Conservation (phyloP, 306 rosid genomes). For the Trifolium pratense region DNA sequence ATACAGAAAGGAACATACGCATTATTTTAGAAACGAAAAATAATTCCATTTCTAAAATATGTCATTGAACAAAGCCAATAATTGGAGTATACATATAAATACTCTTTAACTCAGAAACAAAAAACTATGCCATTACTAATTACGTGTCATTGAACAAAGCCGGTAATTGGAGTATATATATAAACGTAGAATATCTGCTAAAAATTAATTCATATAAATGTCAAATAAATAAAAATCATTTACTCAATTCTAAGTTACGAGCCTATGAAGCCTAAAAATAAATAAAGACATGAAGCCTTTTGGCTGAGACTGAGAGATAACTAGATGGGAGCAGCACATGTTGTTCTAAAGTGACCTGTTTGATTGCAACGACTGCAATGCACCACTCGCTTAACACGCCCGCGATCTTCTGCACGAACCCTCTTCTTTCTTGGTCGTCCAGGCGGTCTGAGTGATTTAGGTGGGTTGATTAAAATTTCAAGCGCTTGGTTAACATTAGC, state of each 20-base stretch:
- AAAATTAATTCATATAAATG: conserved; percentile 47
- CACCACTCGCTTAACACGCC: conserved; percentile 84
- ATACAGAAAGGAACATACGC: not conserved
- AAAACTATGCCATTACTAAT: not conserved
- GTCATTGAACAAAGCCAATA: conserved; percentile 32
- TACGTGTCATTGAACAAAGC: conserved; percentile 19
- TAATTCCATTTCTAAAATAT: not conserved
- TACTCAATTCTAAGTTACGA: conserved; percentile 50
- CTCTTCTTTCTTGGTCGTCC: conserved; percentile 87
- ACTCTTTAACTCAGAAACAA: not conserved
- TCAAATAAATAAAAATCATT: conserved; percentile 38
- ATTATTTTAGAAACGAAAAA: conserved; percentile 15
- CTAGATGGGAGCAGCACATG: conserved; percentile 87
- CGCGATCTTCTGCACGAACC: conserved; percentile 87
- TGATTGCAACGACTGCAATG: conserved; percentile 95
- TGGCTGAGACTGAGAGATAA: conserved; percentile 35
- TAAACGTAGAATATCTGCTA: conserved; percentile 45
- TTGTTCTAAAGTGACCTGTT: conserved; percentile 88
- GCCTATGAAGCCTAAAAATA: conserved; percentile 45
- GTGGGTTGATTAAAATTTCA: conserved; percentile 68
- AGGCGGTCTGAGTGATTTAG: conserved; percentile 82
- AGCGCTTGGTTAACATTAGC: conserved; percentile 46
- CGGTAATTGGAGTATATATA: conserved; percentile 43
- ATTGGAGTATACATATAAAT: conserved; percentile 45
- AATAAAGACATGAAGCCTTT: conserved; percentile 39